These are phyloP conservation scores for Termitomyces sp. DNA, from an alignment of 768 basidiomycete species.

Conservation along the genomic window DNA sequence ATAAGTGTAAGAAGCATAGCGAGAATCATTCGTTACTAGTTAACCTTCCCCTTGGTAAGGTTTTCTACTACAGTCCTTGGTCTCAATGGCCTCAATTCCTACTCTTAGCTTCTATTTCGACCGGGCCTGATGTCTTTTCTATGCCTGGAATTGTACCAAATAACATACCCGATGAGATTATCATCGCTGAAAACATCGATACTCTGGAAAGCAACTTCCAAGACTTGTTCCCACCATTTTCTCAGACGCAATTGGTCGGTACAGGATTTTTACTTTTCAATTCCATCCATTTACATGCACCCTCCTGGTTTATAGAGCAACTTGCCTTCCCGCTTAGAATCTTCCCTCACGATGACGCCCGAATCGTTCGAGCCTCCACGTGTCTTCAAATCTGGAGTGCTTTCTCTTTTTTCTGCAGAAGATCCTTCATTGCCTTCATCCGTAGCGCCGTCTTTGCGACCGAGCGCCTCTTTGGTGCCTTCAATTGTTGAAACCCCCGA, in stretches of 20 bases:
- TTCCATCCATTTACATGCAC: background rate
- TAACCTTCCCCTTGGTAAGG: background rate
- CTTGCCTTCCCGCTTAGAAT: background rate
- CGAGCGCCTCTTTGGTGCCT: background rate
- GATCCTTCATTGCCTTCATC: background rate
- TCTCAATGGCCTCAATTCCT: background rate
- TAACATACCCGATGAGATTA: conserved; percentile 4
- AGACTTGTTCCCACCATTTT: background rate
- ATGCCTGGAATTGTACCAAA: background rate
- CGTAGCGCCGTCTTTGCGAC: background rate
- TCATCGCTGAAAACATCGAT: conserved; percentile 7
- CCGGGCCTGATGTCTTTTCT: background rate
- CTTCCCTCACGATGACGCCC: background rate
- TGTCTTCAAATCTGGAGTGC: conserved; percentile 12
- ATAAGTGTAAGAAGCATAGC: background rate
- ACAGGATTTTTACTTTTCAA: background rate
- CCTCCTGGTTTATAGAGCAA: background rate
- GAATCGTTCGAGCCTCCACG: conserved; percentile 1
- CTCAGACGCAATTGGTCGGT: conserved; percentile 1
- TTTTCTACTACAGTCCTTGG: background rate
- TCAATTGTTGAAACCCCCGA: background rate
- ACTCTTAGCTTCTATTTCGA: background rate
- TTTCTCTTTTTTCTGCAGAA: conserved; percentile 1
- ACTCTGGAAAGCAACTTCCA: background rate
- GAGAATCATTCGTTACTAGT: background rate